Evolutionary conservation across 2,329 filamentous ascomycete genomes (phyloP).

Genomic region (Ophiostoma populinum): DNA sequence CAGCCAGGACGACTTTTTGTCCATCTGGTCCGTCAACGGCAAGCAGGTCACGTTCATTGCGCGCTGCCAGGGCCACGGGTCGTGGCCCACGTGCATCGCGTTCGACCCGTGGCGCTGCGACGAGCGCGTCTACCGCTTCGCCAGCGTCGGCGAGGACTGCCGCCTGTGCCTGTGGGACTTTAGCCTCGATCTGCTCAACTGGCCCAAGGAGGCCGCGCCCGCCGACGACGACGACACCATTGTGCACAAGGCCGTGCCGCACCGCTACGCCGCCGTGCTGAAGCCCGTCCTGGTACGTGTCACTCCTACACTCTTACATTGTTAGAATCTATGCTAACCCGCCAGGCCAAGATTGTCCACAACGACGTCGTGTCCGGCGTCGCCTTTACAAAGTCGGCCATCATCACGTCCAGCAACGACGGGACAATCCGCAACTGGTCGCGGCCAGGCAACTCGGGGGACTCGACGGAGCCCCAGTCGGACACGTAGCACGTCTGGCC

Average conservation of each 20-base stretch:
- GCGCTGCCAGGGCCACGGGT: constrained; percentile 85
- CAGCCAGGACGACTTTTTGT: constrained; percentile 88
- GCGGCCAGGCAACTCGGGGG: constrained; percentile 18
- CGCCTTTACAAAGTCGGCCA: constrained; percentile 83
- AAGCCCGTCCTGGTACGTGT: constrained; percentile 76
- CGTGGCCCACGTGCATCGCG: constrained; percentile 83
- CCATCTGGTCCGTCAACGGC: constrained; percentile 84
- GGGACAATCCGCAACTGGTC: constrained; percentile 42
- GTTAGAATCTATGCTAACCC: neutral
- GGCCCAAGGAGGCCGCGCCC: constrained; percentile 61
- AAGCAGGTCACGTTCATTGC: constrained; percentile 64
- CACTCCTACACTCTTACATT: neutral
- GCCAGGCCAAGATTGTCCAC: constrained; percentile 64
- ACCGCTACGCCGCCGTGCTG: constrained; percentile 65
- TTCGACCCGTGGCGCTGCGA: constrained; percentile 98
- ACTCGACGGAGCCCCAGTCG: too few relatives aligned
- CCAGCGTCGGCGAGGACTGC: constrained; percentile 88
- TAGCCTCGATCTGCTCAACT: constrained; percentile 86
- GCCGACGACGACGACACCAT: too few relatives aligned
- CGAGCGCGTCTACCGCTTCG: constrained; percentile 86
- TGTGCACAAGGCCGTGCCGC: constrained; percentile 74
- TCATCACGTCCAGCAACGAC: constrained; percentile 83
- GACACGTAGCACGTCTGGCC: neutral
- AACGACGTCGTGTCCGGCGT: constrained; percentile 78
- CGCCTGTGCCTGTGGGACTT: constrained; percentile 92